These are phyloP conservation scores for Vinca minor DNA, from an alignment of 257 asterid species.

Conservation along the genomic window DNA sequence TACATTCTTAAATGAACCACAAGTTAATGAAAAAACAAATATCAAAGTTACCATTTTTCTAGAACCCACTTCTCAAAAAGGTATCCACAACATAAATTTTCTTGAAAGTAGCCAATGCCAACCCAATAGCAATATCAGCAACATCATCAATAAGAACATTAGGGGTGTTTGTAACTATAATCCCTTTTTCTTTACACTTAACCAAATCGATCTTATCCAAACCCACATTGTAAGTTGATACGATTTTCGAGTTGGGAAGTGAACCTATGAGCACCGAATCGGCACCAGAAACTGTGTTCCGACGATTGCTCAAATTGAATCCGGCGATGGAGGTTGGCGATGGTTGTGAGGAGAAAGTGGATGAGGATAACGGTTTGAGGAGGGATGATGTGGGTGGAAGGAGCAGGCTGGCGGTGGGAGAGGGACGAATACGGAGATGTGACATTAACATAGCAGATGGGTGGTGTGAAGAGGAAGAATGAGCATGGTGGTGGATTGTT, in stretches of 20 bases:
- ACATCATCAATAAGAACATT: constrained; percentile 77
- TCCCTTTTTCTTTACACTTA: constrained; percentile 55
- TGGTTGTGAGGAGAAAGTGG: no score
- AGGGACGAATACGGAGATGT: no score
- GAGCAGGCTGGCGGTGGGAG: no score
- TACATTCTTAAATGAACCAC: no score
- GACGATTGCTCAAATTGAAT: constrained; percentile 48
- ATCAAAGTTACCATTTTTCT: constrained; percentile 42
- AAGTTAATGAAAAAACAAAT: no score
- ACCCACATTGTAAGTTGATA: constrained; percentile 65
- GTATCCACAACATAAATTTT: constrained; percentile 43
- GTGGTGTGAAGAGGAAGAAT: no score
- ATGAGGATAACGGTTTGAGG: no score
- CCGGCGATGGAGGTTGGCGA: no score
- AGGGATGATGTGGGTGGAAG: no score
- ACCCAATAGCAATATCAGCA: constrained; percentile 50
- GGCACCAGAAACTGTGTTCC: constrained; percentile 52
- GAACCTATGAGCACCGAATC: constrained; percentile 50
- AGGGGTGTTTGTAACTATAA: constrained; percentile 77
- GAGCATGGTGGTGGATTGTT: no score
- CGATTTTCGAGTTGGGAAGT: constrained; percentile 56
- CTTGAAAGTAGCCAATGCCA: constrained; percentile 41
- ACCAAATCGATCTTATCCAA: constrained; percentile 61
- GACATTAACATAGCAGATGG: no score
- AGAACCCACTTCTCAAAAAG: constrained; percentile 33